Base-by-base conservation (phyloP, 2,329 filamentous ascomycete genomes). In the Gaeumannomyces tritici region DNA sequence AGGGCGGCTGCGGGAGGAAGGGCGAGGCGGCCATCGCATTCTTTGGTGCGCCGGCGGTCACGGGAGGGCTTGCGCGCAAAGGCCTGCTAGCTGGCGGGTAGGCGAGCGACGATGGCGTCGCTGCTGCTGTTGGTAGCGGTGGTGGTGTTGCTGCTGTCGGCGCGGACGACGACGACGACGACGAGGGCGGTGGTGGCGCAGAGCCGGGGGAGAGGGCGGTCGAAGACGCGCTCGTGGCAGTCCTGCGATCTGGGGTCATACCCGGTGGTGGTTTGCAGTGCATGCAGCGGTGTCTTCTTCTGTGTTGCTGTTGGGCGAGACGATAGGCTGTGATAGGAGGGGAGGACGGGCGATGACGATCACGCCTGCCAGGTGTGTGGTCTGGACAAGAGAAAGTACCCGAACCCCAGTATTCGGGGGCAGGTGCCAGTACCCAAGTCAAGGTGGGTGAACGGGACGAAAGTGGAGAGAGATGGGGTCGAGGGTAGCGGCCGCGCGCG, bases 1-100 rank as follows among this genome's bases (percentile, higher is more conserved):
- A 67, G 64, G 75, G 76, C 63, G 74, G 69, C 62, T 75, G 71
- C 61, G 74, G 71, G 61, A 77, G 69, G 67, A 77, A 82, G 64
- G 74, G 71, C 55, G 78, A 71, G 62, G 77, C 72, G 64, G 79
- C 74, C 80, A 83, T 82, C 65, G 71, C 69, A 64, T 70, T 70
- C 62, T 72, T 73, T 35, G 70, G 67, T 60, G 69, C 63, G 62
- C 65, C 64, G 54, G 67, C 64, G 62, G 67, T 63, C 18, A 67
- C 8, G 27, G 24, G 24, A 28, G 27, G 27, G 35, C 15, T 42
- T 42, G 35, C 35, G 35, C 35, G 35, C 35, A 42, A 42, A 42
- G 35, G 15, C 35, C 18, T 42, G 35, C 13, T 42, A 15, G 13
- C 35, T 13, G 35, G 15, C 35, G 35, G 35, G 11, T 42, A 42